phyloP scores from a whole-genome alignment of 225 moss, liverwort and hornwort genomes.

The Pseudisothecium myosuroides region DNA sequence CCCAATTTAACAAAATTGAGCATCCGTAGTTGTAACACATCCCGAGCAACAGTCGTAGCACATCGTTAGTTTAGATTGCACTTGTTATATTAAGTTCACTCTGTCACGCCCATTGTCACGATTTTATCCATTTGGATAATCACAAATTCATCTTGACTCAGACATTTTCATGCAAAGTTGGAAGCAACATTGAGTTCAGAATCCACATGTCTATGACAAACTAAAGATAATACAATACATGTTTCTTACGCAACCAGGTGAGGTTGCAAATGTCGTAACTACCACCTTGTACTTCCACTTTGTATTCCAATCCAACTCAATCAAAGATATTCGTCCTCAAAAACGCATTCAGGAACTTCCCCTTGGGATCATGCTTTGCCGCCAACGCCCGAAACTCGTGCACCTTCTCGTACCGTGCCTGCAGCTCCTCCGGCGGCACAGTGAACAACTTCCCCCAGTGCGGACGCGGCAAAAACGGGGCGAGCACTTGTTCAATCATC shows the following conservation, averaged over 20 bases:
- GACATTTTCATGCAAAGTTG: background rate
- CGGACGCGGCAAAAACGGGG: background rate
- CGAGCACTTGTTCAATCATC: background rate
- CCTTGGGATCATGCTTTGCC: background rate
- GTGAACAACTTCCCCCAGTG: slow-evolving; percentile 27
- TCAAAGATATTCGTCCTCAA: slow-evolving; percentile 3
- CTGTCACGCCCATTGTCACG: background rate
- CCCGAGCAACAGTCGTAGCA: background rate
- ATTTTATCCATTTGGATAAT: background rate
- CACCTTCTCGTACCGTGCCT: background rate
- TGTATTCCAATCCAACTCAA: background rate
- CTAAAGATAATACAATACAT: no score
- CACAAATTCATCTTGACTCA: background rate
- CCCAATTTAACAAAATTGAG: background rate
- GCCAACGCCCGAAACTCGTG: background rate
- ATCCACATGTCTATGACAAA: background rate
- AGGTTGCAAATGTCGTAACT: background rate
- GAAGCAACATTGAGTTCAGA: background rate
- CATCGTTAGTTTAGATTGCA: background rate
- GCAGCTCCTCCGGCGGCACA: background rate
- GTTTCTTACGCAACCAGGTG: no score
- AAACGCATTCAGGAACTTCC: slow-evolving; percentile 14
- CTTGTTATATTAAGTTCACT: background rate
- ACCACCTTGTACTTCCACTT: background rate
- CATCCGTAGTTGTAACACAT: background rate